phyloP scores from a whole-genome alignment of 768 basidiomycete genomes.

The Pleurotus ostreatus region DNA sequence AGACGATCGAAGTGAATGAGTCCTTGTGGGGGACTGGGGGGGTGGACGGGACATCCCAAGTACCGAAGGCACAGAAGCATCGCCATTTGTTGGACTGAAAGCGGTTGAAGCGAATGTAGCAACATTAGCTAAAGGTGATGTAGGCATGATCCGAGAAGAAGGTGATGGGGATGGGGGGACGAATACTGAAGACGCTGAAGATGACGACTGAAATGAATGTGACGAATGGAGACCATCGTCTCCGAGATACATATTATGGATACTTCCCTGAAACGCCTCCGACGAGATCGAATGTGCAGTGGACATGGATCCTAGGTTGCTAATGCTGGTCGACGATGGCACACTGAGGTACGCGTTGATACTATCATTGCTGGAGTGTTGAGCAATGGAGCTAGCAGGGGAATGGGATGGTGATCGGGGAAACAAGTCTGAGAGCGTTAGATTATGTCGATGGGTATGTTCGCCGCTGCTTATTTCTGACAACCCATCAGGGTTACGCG shows the following conservation, averaged over 20 bases:
- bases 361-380: neutral
- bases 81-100: neutral
- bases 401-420: neutral
- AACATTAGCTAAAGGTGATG: neutral
- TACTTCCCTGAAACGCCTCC: neutral
- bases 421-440: constrained; percentile 1
- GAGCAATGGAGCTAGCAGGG: neutral
- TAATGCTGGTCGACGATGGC: no score
- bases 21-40: neutral
- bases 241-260: neutral
- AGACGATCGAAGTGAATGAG: neutral
- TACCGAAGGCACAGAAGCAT: neutral
- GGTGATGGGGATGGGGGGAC: neutral
- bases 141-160: constrained; percentile 1
- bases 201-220: neutral
- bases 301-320: no score
- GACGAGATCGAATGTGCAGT: neutral
- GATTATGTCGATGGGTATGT: neutral
- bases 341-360: neutral
- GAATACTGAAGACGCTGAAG: constrained; percentile 4
- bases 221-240: neutral
- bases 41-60: neutral
- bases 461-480: neutral
- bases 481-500: neutral
- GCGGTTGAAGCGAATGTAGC: neutral